A percentile compares a stretch with the other conserved stretches of the same genome.
Conservation (phyloP, 331 rosid genomes). For the Malus hybrid region DNA sequence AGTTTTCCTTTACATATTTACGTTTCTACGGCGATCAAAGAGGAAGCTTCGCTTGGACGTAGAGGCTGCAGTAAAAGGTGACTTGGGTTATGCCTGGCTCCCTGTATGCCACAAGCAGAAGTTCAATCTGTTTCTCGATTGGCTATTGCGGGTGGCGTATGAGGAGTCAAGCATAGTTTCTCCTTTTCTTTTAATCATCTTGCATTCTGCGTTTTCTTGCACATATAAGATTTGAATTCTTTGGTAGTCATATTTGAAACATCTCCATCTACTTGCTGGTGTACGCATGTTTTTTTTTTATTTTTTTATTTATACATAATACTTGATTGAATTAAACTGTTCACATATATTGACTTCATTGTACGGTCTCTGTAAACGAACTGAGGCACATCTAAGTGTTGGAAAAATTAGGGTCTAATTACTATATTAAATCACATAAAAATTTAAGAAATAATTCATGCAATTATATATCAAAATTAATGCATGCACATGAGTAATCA, state of each 20-base stretch:
- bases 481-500: too few relatives aligned
- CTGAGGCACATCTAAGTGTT: too few relatives aligned
- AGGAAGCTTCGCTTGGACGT: background rate
- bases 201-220: background rate
- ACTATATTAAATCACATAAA: too few relatives aligned
- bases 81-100: slow-evolving; percentile 34
- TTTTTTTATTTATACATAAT: too few relatives aligned
- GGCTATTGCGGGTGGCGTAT: slow-evolving; percentile 30
- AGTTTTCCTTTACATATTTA: background rate
- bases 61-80: background rate
- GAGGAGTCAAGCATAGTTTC: slow-evolving; percentile 31
- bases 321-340: too few relatives aligned
- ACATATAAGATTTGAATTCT: background rate
- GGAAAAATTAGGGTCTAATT: too few relatives aligned
- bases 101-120: slow-evolving; percentile 40
- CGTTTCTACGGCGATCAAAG: background rate
- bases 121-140: slow-evolving; percentile 6
- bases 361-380: too few relatives aligned
- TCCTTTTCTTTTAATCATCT: background rate
- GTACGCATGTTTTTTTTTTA: too few relatives aligned
- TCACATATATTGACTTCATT: too few relatives aligned
- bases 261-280: background rate
- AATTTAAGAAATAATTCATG: too few relatives aligned
- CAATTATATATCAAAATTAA: too few relatives aligned
- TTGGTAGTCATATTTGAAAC: background rate